Conservation (phyloP, 495 filamentous ascomycete species). For the Neurospora tetraspora region DNA sequence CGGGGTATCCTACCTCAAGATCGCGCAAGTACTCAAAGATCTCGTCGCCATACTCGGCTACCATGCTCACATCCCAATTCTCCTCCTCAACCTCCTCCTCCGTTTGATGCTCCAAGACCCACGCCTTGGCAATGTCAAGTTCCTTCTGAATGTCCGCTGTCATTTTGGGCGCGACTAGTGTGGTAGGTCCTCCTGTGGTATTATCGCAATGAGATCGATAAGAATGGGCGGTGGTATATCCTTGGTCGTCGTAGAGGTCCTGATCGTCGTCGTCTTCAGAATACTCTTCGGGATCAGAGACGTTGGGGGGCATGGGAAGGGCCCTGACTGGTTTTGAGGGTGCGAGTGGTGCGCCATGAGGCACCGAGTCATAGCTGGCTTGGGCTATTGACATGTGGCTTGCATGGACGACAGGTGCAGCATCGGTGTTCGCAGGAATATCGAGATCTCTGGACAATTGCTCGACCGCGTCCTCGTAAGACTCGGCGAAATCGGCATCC, state of each 20-base stretch:
- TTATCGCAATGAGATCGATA: slow-evolving; percentile 67
- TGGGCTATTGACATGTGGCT: not conserved
- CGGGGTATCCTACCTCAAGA: slow-evolving; percentile 61
- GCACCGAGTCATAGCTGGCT: not conserved
- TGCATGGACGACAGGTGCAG: not conserved
- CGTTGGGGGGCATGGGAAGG: slow-evolving; percentile 6
- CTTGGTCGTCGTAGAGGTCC: slow-evolving; percentile 73
- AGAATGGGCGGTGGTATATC: slow-evolving; percentile 67
- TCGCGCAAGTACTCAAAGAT: slow-evolving; percentile 87
- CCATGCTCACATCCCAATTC: slow-evolving; percentile 92
- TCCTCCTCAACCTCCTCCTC: slow-evolving; percentile 70
- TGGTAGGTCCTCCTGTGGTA: slow-evolving; percentile 60
- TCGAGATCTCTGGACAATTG: slow-evolving; percentile 16
- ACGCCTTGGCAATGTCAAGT: slow-evolving; percentile 54
- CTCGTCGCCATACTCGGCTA: slow-evolving; percentile 89
- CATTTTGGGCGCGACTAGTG: slow-evolving; percentile 61
- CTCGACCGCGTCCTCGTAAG: slow-evolving; percentile 36
- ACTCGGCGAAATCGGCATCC: slow-evolving; percentile 26
- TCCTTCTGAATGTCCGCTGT: slow-evolving; percentile 53
- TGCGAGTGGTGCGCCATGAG: not conserved
- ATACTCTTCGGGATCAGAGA: slow-evolving; percentile 59
- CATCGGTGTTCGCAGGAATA: not conserved
- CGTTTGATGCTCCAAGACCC: slow-evolving; percentile 50
- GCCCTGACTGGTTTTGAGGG: slow-evolving; percentile 7
- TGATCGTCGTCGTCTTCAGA: slow-evolving; percentile 70